Base-by-base conservation (phyloP, 176 grass and related monocot species). In the Eleusine coracana region DNA sequence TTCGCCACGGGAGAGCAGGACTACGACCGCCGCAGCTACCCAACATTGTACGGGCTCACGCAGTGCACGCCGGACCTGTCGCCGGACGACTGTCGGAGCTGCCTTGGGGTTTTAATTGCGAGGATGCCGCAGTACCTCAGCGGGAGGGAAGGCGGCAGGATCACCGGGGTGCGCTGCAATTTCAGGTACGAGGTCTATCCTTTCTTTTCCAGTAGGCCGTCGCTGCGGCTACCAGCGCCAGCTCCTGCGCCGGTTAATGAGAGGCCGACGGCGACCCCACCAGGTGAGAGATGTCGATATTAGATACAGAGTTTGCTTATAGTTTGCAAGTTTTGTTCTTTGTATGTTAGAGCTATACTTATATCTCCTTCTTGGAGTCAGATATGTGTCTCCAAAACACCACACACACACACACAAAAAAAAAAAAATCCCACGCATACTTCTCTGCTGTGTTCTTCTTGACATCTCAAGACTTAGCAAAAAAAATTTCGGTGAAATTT, bases 21-120 rank as follows among this genome's bases (percentile, higher is more conserved):
- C 0, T 85, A 86, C 74, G 69, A 74, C 20, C 9, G 9, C 2
- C 13, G 23, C 3, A 1, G 44, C 44, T 10, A 73, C 18, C 76
- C 80, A 20, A 86, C 42, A 65, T 80, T 88, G 56, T 90, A 94
- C 23, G 78, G 79, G 6, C 67, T 90, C 37, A 42, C 62, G 48
- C 89, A 94, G 80, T 94, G 92, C 86, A 89, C 69, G 2, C 88
- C 86, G n/a, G 86, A 91, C 56, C 10, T 94, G 55, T 78, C 86
- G 7, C 8, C 41, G 6, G 63, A 2, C 2, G 39, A 80, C 29
- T 90, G 80, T 50, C 68, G 80, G 80, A 71, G 42, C 39, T 94
- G 92, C 74, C 65, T 94, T 4, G 50, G 40, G 36, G 67, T 1
- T 15, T 46, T 88, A 12, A 56, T 89, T 28, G 8, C 3, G 13